Conservation (phyloP, 2,329 filamentous ascomycete genomes). For the Lecanicillium sp. region DNA sequence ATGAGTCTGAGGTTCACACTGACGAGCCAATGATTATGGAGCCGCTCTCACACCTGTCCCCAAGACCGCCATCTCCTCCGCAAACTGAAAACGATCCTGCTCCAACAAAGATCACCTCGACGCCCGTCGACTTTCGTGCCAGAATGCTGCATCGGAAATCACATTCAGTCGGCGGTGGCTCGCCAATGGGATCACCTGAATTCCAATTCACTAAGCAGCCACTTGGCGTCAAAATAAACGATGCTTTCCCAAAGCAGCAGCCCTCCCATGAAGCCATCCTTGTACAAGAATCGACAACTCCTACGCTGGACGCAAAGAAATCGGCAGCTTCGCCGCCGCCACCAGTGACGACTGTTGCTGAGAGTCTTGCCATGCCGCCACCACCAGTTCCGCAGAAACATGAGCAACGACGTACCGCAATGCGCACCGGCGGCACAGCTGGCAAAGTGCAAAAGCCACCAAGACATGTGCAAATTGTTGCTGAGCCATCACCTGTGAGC, state of each 20-base stretch:
- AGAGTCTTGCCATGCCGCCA: not conserved
- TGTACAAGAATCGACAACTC: too few relatives aligned
- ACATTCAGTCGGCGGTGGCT: constrained; percentile 14
- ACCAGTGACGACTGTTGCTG: too few relatives aligned
- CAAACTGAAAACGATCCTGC: constrained; percentile 8
- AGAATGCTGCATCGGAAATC: constrained; percentile 14
- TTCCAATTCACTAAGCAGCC: not conserved
- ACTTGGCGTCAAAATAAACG: too few relatives aligned
- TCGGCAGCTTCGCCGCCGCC: too few relatives aligned
- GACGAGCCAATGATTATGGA: constrained; percentile 9
- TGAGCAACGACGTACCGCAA: not conserved
- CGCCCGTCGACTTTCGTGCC: not conserved
- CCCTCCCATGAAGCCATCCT: too few relatives aligned
- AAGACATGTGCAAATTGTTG: too few relatives aligned
- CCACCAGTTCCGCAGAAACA: constrained; percentile 5
- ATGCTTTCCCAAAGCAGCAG: too few relatives aligned
- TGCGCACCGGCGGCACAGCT: not conserved
- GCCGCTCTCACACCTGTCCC: constrained; percentile 15
- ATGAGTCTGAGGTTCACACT: constrained; percentile 14
- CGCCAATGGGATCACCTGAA: not conserved
- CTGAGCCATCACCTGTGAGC: constrained; percentile 9
- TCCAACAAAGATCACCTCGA: too few relatives aligned
- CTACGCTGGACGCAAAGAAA: too few relatives aligned
- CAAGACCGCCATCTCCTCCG: constrained; percentile 20
- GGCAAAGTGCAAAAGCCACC: too few relatives aligned